A percentile compares a stretch with the other conserved stretches of the same genome.
Conservation (phyloP, 208 protist genomes). For the Wallacemonas collosoma region DNA sequence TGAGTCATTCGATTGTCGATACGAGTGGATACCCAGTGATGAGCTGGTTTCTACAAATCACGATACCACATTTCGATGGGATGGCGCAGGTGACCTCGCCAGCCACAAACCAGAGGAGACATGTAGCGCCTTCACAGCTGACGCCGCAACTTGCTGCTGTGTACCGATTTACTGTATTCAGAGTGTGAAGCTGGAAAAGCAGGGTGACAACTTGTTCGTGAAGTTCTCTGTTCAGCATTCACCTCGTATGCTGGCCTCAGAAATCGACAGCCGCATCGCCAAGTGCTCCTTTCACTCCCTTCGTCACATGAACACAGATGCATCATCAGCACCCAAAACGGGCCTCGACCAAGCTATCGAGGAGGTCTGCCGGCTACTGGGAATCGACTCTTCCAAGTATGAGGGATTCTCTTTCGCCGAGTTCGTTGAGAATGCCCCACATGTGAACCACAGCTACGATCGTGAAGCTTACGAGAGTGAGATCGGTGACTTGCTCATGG, state of each 20-base stretch:
- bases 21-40: slow-evolving; percentile 17
- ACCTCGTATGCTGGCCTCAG: slow-evolving; percentile 13
- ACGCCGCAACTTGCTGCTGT: slow-evolving; percentile 37
- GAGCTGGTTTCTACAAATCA: slow-evolving; percentile 41
- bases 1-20: slow-evolving; percentile 20
- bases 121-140: slow-evolving; percentile 25
- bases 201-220: slow-evolving; percentile 26
- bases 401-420: slow-evolving; percentile 45
- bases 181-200: slow-evolving; percentile 19
- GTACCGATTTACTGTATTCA: slow-evolving; percentile 39
- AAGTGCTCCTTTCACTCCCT: slow-evolving; percentile 39
- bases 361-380: slow-evolving; percentile 32
- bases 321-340: slow-evolving; percentile 23
- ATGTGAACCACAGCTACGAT: slow-evolving; percentile 33
- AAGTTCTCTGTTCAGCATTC: slow-evolving; percentile 46
- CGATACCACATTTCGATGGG: slow-evolving; percentile 35
- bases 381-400: slow-evolving; percentile 35
- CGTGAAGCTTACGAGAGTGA: slow-evolving; percentile 73
- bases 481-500: slow-evolving; percentile 56
- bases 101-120: slow-evolving; percentile 53
- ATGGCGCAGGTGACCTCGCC: slow-evolving; percentile 28
- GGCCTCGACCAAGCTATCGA: slow-evolving; percentile 59
- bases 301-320: slow-evolving; percentile 29
- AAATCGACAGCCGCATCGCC: slow-evolving; percentile 34
- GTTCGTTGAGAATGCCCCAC: slow-evolving; percentile 45